Conservation (phyloP, 2,329 filamentous ascomycete genomes). For the Colletotrichum endophyticum region DNA sequence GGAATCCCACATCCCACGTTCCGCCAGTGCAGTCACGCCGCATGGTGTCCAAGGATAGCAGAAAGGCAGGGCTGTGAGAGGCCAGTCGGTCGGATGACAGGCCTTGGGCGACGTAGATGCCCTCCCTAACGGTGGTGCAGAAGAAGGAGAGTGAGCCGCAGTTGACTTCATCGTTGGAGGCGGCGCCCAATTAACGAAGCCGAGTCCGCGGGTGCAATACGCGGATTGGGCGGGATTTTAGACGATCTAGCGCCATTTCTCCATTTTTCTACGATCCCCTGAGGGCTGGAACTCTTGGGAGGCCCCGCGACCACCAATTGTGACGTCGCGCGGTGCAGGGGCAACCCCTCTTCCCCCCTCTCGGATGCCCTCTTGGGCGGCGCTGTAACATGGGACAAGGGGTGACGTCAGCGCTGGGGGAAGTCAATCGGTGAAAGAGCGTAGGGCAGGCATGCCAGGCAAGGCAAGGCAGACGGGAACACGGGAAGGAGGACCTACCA, state of each 20-base stretch:
- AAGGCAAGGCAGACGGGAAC: not conserved
- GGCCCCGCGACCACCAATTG: not conserved
- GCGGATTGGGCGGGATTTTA: slow-evolving; percentile 5
- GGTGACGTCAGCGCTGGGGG: slow-evolving; percentile 8
- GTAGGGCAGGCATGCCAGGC: not conserved
- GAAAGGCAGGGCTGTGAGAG: not conserved
- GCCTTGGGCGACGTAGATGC: slow-evolving; percentile 12
- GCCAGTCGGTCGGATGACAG: not conserved
- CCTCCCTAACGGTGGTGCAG: not conserved
- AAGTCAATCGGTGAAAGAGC: not conserved
- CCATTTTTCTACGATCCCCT: not conserved
- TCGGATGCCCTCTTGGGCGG: not conserved
- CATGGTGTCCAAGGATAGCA: not conserved
- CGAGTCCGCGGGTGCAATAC: slow-evolving; percentile 1
- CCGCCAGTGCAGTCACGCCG: not conserved
- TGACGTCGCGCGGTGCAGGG: slow-evolving; percentile 6
- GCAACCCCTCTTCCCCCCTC: not conserved
- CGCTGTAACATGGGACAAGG: not conserved
- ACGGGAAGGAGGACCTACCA: not conserved
- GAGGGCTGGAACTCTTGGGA: not conserved
- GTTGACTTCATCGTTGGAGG: slow-evolving; percentile 8
- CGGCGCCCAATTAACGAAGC: slow-evolving; percentile 2
- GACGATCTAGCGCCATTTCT: slow-evolving; percentile 10
- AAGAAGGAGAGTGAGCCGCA: not conserved
- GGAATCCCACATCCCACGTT: not conserved